phyloP scores from a whole-genome alignment of 768 basidiomycete genomes.

The Mycena crocata region DNA sequence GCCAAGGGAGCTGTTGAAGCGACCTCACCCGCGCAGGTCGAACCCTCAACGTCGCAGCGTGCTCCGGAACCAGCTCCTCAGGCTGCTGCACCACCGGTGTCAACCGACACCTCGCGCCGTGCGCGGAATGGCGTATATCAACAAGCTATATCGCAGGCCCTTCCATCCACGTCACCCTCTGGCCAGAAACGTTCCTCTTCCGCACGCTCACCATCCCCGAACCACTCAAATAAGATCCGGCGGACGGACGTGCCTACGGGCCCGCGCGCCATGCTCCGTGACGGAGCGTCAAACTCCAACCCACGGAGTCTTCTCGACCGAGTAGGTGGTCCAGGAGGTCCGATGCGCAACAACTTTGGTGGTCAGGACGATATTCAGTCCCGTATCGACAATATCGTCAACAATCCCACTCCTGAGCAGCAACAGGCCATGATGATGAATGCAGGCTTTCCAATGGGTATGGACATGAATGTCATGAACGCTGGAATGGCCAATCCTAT shows the following conservation, averaged over 20 bases:
- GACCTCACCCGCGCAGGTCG: slow-evolving; percentile 53
- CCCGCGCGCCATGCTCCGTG: slow-evolving; percentile 83
- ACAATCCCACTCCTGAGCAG: slow-evolving; percentile 54
- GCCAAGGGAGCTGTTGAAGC: slow-evolving; percentile 73
- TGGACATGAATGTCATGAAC: slow-evolving; percentile 75
- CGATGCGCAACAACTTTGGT: slow-evolving; percentile 53
- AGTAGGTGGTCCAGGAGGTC: slow-evolving; percentile 68
- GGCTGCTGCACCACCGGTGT: slow-evolving; percentile 25
- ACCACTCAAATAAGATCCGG: slow-evolving; percentile 75
- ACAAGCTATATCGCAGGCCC: slow-evolving; percentile 76
- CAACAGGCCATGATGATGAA: slow-evolving; percentile 69
- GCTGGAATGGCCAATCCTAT: slow-evolving; percentile 70
- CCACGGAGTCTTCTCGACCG: slow-evolving; percentile 82
- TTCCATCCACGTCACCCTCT: slow-evolving; percentile 60
- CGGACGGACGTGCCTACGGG: slow-evolving; percentile 85
- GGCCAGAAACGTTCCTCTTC: slow-evolving; percentile 75
- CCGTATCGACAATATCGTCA: slow-evolving; percentile 82
- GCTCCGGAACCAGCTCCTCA: slow-evolving; percentile 38
- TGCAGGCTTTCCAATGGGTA: slow-evolving; percentile 56
- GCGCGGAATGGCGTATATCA: slow-evolving; percentile 75
- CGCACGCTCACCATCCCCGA: slow-evolving; percentile 74
- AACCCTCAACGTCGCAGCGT: slow-evolving; percentile 49
- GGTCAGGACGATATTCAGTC: slow-evolving; percentile 78
- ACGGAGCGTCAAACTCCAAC: slow-evolving; percentile 43
- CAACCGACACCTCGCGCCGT: slow-evolving; percentile 44